Evolutionary conservation across 352 stramenopile species (phyloP).

Genomic region (Aphanomyces euteiches): DNA sequence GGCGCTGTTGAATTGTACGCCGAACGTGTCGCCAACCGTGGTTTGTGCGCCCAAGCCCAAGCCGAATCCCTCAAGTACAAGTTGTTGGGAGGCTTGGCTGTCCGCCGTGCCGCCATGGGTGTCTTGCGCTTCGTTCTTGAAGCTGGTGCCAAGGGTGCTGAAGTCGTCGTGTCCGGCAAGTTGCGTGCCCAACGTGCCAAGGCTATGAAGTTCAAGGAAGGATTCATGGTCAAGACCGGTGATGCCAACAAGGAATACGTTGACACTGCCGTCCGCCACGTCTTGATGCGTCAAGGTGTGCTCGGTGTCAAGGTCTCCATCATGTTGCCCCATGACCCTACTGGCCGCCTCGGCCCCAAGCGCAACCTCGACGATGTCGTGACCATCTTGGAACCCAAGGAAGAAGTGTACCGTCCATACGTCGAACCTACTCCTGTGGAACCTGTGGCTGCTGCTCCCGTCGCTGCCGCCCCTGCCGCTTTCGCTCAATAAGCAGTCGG

Average conservation of each 20-base stretch:
- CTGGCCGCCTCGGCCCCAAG: slow-evolving; percentile 96
- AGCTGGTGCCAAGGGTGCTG: slow-evolving; percentile 97
- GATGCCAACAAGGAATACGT: slow-evolving; percentile 98
- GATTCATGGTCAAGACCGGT: slow-evolving; percentile 99
- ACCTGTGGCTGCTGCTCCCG: slow-evolving; percentile 36
- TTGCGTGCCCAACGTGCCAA: slow-evolving; percentile 99
- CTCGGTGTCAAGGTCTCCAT: slow-evolving; percentile 99
- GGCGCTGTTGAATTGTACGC: slow-evolving; percentile 97
- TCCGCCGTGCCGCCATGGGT: slow-evolving; percentile 98
- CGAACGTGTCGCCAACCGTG: slow-evolving; percentile 97
- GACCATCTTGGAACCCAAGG: slow-evolving; percentile 98
- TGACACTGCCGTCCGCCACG: slow-evolving; percentile 97
- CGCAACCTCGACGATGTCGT: slow-evolving; percentile 98
- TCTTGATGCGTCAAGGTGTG: slow-evolving; percentile 99
- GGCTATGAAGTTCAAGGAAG: slow-evolving; percentile 99
- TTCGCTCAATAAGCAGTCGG: slow-evolving; percentile 1
- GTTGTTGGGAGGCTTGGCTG: slow-evolving; percentile 96
- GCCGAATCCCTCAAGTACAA: slow-evolving; percentile 99
- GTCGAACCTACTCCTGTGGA: slow-evolving; percentile 56
- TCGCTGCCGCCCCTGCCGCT: slow-evolving; percentile 11
- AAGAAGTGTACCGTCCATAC: slow-evolving; percentile 87
- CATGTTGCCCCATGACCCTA: slow-evolving; percentile 98
- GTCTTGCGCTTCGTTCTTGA: slow-evolving; percentile 99
- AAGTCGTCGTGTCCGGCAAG: slow-evolving; percentile 99
- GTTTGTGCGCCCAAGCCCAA: slow-evolving; percentile 97